Base-by-base conservation (phyloP, 805 yeast genomes). In the Teunomyces lycoperdinae region DNA sequence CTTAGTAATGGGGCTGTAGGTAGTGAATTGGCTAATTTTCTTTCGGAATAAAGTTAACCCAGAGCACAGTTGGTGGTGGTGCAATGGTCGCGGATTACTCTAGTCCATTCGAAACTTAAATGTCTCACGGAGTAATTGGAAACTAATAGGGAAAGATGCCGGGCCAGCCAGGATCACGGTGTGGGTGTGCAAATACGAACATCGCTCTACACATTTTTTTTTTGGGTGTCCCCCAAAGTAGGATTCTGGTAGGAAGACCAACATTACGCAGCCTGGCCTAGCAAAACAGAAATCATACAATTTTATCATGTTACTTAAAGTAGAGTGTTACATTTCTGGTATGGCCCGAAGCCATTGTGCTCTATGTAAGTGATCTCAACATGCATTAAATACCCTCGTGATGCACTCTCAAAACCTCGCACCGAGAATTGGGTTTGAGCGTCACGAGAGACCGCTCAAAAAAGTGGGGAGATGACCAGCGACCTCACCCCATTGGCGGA, bases 401-500 rank as follows among this genome's bases (percentile, higher is more conserved):
- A 35, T 35, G 39, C 39, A 35, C 20, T 32, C n/a, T 32, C 27
- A 17, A 9, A 16, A 10, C 3, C 14, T 33, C 28, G 30, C 41
- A 38, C 41, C 20, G 30, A 38, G 41, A 38, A 24, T 38, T 38
- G 29, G 41, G 29, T 38, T 38, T 13, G 30, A n/a, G 41, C 41
- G 41, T 38, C 41, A 38, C 30, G 41, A 38, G 41, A 20, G 30
- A 38, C 26, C 41, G 41, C 26, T 26, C 41, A 38, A 38, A 26
- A 38, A 38, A 38, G 41, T 38, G 41, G 41, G 41, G 41, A 38
- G 41, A 38, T 38, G 20, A 28, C 26, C 29, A n/a, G 30, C 28
- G 30, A 11, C 41, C 30, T 5, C 13, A 10, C 41, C 41, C 41
- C 13, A 38, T 38, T 38, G 41, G 41, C 41, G 41, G 41, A 26